Evolutionary conservation across 129 eudicot species (phyloP).

Genomic region (Smallanthus sonchifolius): DNA sequence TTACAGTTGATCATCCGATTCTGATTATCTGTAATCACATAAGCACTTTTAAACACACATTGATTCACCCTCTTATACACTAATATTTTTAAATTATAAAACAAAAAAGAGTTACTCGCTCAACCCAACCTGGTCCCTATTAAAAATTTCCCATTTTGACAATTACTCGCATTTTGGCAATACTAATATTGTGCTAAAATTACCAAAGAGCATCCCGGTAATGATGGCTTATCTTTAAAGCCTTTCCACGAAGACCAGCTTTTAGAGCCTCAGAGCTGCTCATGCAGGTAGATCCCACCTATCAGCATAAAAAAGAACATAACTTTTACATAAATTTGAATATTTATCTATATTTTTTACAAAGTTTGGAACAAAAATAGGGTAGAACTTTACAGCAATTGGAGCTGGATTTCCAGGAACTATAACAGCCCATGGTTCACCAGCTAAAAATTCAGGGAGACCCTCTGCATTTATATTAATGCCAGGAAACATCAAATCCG

Average conservation of each 20-base stretch:
- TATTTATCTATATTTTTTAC: background rate
- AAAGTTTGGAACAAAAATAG: background rate
- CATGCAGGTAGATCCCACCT: conserved; percentile 89
- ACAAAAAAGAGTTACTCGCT: background rate
- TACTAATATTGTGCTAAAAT: background rate
- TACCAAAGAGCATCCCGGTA: conserved; percentile 90
- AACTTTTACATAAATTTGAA: background rate
- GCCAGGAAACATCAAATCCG: conserved; percentile 97
- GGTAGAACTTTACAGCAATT: conserved; percentile 56
- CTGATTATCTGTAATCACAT: background rate
- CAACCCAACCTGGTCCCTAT: background rate
- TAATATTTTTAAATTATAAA: no score
- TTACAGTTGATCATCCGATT: no score
- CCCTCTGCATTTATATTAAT: conserved; percentile 64
- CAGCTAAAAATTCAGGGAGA: conserved; percentile 62
- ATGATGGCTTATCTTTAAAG: conserved; percentile 64
- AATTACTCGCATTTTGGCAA: background rate
- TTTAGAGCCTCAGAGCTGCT: conserved; percentile 77
- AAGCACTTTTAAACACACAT: background rate
- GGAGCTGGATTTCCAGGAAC: conserved; percentile 97
- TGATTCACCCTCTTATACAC: background rate
- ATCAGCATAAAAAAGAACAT: conserved; percentile 13
- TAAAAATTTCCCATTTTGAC: background rate
- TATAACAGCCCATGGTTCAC: conserved; percentile 86
- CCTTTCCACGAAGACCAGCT: conserved; percentile 96